These are phyloP conservation scores for Rutstroemia sp. DNA, from an alignment of 2,329 filamentous ascomycete species.

Conservation along the genomic window DNA sequence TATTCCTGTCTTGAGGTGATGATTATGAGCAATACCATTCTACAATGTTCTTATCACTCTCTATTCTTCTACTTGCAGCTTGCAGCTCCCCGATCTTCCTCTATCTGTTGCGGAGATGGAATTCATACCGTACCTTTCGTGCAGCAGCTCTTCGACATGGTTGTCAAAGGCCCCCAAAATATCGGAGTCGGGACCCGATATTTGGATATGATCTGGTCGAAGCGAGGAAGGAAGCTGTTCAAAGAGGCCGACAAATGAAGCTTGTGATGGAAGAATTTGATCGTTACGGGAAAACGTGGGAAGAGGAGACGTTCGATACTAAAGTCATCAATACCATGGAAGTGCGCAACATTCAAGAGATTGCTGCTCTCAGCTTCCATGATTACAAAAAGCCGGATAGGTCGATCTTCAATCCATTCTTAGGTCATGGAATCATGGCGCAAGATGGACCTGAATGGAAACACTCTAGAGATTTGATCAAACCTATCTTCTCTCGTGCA, in stretches of 20 bases:
- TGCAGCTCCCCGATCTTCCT: background rate
- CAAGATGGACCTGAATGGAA: background rate
- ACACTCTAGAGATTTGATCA: background rate
- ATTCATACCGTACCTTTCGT: background rate
- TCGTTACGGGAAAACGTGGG: background rate
- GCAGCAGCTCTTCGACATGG: background rate
- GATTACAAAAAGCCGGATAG: background rate
- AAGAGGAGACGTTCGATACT: background rate
- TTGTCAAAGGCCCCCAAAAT: too few relatives aligned
- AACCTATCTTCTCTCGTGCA: background rate
- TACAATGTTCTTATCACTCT: background rate
- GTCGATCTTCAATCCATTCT: conserved; percentile 20
- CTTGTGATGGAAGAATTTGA: background rate
- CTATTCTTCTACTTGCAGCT: background rate
- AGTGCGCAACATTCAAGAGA: background rate
- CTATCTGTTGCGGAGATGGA: background rate
- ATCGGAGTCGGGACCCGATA: too few relatives aligned
- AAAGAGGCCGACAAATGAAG: too few relatives aligned
- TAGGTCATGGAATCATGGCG: background rate
- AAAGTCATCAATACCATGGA: background rate
- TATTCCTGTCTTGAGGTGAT: too few relatives aligned
- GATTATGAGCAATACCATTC: too few relatives aligned
- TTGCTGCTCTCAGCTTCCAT: background rate
- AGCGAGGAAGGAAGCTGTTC: too few relatives aligned
- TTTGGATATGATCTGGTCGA: too few relatives aligned